A percentile compares a stretch with the other conserved stretches of the same genome.
Conservation (phyloP, 176 grass and related monocot species). For the Oryza australiensis region DNA sequence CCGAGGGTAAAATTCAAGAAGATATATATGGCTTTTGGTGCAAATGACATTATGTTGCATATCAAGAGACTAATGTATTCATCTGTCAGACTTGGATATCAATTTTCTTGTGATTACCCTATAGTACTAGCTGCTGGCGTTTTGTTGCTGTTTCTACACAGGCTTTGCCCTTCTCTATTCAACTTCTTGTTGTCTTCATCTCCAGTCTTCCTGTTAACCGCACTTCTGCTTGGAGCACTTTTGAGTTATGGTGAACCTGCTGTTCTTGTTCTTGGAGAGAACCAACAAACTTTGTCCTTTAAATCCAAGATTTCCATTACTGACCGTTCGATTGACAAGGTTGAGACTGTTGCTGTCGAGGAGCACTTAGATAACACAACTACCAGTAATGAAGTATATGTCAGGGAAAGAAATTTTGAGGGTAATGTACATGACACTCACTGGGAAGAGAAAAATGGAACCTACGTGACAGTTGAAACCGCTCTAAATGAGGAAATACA, state of each 20-base stretch:
- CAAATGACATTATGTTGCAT: slow-evolving; percentile 11
- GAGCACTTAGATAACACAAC: neutral
- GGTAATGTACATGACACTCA: neutral
- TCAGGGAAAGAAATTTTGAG: neutral
- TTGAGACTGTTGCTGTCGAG: slow-evolving; percentile 18
- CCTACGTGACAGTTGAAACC: slow-evolving; percentile 18
- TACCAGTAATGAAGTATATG: neutral
- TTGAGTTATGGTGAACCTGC: slow-evolving; percentile 46
- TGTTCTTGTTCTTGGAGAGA: slow-evolving; percentile 27
- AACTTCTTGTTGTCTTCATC: slow-evolving; percentile 37
- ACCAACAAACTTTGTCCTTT: neutral
- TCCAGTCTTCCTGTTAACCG: slow-evolving; percentile 52
- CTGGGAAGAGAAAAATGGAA: neutral
- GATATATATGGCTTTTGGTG: slow-evolving; percentile 41
- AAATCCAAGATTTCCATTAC: slow-evolving; percentile 6
- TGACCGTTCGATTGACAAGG: slow-evolving; percentile 1
- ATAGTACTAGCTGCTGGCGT: slow-evolving; percentile 18
- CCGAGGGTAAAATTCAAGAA: neutral
- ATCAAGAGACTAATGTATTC: slow-evolving; percentile 37
- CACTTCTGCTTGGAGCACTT: slow-evolving; percentile 64
- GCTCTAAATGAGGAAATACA: neutral
- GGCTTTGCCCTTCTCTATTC: slow-evolving; percentile 34
- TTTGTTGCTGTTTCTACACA: slow-evolving; percentile 43
- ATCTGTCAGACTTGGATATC: slow-evolving; percentile 44
- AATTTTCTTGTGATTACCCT: slow-evolving; percentile 41